These are phyloP conservation scores for Dovyalis caffra DNA, from an alignment of 345 rosid genomes.

Conservation along the genomic window DNA sequence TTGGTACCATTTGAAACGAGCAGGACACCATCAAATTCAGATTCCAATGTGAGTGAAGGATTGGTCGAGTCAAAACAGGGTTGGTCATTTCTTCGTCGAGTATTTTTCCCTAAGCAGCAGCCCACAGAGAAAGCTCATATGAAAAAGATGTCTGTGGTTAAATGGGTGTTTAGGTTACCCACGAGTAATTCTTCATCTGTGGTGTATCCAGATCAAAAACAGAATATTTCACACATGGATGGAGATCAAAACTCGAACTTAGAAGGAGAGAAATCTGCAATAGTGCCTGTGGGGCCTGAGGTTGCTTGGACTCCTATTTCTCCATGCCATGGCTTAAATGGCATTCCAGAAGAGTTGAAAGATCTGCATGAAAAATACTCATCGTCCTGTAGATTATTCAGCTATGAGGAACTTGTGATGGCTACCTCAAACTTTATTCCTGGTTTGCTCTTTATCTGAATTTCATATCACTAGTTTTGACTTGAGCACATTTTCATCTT, in stretches of 20 bases:
- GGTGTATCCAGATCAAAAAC: constrained; percentile 66
- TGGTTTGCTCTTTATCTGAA: constrained; percentile 36
- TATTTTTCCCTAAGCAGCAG: constrained; percentile 35
- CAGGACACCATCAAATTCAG: constrained; percentile 29
- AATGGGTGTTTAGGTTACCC: constrained; percentile 48
- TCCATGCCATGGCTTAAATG: constrained; percentile 32
- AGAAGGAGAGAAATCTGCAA: constrained; percentile 56
- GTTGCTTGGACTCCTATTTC: constrained; percentile 40
- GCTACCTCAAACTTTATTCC: constrained; percentile 70
- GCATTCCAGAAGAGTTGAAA: constrained; percentile 59
- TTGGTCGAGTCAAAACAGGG: constrained; percentile 36
- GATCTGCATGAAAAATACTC: constrained; percentile 66
- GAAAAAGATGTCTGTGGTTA: constrained; percentile 53
- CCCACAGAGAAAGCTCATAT: constrained; percentile 38
- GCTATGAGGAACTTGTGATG: constrained; percentile 63
- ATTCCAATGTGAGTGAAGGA: constrained; percentile 16
- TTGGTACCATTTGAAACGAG: constrained; percentile 46
- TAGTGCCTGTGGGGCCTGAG: constrained; percentile 45
- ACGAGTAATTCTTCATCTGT: constrained; percentile 53
- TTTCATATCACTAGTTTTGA: neutral
- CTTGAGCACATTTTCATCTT: neutral
- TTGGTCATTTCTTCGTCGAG: constrained; percentile 59
- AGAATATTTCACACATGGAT: constrained; percentile 25
- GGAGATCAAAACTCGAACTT: constrained; percentile 37
- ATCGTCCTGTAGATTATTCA: constrained; percentile 78